Evolutionary conservation across 148 eudicot species (phyloP), one percentile per base, ranked within the genome.

Genomic region (Camellia sinensis): DNA sequence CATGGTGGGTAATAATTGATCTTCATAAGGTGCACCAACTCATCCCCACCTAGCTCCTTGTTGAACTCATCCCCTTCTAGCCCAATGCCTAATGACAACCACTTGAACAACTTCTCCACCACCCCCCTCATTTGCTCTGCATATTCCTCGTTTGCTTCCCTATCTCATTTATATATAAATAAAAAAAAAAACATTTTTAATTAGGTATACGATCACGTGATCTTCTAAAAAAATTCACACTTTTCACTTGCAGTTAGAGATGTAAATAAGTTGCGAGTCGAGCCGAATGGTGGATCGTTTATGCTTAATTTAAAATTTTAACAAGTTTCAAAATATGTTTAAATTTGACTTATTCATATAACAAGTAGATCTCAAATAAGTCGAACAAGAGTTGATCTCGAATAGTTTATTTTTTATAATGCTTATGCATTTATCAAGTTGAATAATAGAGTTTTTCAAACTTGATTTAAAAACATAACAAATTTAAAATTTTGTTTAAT

Each of bases 1-100:
- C 98, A 94, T 43, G 94, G 92, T 18, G 98, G 98, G 77, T 94
- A 94, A 72, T 89, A 90, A 45, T 94, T 94, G 13, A 93, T 90
- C 84, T 93, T 93, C 82, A 92, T 63, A 17, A 86, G 21, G 75
- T 90, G 90, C 29, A 79, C 76, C 48, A 90, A 3, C 6, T 90
- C 93, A 0, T 89, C 94, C n/a, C 96, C 91, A 0, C 96, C 94
- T 2, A 57, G 75, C 2, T 84, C 89, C 4, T 78, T 73, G 71
- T 82, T 76, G 10, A 93, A 3, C 45, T 73, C 92, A 52, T 83
- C 50, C 56, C 69, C 88, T 62, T 83, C 90, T 7, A 93, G 80
- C 3, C 92, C 95, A 4, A 93, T 45, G 71, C 97, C 97, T 11
- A 84, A 53, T 22, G 93, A 89, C 64, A 91, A 78, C 63, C 76